Conservation (phyloP, 352 stramenopile genomes). For the Globisporangium orthogonon region DNA sequence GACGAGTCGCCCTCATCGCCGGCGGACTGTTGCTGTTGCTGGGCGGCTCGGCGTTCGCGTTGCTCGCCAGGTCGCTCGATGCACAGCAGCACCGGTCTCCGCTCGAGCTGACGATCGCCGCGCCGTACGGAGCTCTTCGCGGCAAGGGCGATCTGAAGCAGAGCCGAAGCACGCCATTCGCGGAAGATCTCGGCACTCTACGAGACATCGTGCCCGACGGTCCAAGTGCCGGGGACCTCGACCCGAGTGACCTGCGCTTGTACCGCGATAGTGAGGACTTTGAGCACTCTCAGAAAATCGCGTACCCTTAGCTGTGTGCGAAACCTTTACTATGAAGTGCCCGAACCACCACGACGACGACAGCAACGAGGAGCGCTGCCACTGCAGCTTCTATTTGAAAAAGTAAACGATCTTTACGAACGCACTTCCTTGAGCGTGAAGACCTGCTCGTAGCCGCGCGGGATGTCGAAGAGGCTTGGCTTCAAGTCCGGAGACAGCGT, state of each 20-base stretch:
- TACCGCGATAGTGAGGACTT: neutral
- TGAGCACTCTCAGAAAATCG: neutral
- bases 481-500: conserved; percentile 43
- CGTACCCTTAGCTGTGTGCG: neutral
- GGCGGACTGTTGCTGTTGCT: conserved; percentile 7
- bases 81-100: conserved; percentile 3
- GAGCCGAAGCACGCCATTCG: conserved; percentile 4
- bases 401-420: conserved; percentile 8
- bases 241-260: conserved; percentile 2
- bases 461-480: conserved; percentile 47
- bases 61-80: conserved; percentile 2
- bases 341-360: neutral
- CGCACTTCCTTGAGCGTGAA: conserved; percentile 51
- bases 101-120: conserved; percentile 10
- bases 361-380: neutral
- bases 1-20: neutral
- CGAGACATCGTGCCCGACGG: neutral
- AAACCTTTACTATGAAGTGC: too few species aligned
- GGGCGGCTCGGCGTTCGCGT: neutral
- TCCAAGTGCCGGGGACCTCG: conserved; percentile 6
- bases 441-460: conserved; percentile 44
- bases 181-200: conserved; percentile 1
- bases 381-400: neutral
- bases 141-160: conserved; percentile 9
- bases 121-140: conserved; percentile 10